phyloP scores from a whole-genome alignment of 2,329 filamentous ascomycete species.

The Escovopsis weberi region DNA sequence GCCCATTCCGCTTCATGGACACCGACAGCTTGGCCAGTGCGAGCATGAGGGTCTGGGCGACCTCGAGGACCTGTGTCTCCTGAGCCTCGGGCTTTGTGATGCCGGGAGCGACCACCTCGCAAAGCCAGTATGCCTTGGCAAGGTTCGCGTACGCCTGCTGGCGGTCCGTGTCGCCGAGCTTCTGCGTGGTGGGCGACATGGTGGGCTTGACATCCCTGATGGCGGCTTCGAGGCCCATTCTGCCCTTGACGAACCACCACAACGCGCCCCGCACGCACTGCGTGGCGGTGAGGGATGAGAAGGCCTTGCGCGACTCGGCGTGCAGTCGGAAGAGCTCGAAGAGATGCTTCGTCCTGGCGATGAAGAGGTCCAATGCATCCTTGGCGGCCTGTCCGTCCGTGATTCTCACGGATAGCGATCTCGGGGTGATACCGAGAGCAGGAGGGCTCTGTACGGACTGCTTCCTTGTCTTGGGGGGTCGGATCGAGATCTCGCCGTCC shows the following conservation, averaged over 20 bases:
- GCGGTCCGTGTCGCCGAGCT: conserved; percentile 38
- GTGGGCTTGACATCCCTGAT: conserved; percentile 47
- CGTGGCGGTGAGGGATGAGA: conserved; percentile 46
- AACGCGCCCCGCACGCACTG: conserved; percentile 59
- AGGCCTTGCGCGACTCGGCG: conserved; percentile 55
- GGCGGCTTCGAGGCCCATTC: conserved; percentile 56
- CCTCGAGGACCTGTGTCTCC: conserved; percentile 34
- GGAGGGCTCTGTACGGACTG: conserved; percentile 7
- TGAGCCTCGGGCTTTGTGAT: conserved; percentile 28
- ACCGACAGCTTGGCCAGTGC: conserved; percentile 60
- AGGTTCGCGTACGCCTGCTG: conserved; percentile 77
- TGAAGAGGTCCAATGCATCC: conserved; percentile 56
- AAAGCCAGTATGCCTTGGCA: conserved; percentile 78
- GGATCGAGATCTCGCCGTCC: conserved; percentile 6
- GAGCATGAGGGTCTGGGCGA: conserved; percentile 42
- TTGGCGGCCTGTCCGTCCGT: conserved; percentile 38
- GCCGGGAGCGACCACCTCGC: conserved; percentile 37
- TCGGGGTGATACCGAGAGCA: conserved; percentile 14
- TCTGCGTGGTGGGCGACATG: conserved; percentile 30
- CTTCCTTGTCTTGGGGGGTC: conserved; percentile 12
- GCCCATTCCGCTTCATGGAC: conserved; percentile 73
- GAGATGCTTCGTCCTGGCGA: conserved; percentile 55
- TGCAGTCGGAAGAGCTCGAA: conserved; percentile 64
- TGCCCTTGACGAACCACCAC: conserved; percentile 85
- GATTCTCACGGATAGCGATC: conserved; percentile 23